These are phyloP conservation scores for Mixia osmundae DNA, from an alignment of 1,284 basidiomycete species.

Conservation along the genomic window DNA sequence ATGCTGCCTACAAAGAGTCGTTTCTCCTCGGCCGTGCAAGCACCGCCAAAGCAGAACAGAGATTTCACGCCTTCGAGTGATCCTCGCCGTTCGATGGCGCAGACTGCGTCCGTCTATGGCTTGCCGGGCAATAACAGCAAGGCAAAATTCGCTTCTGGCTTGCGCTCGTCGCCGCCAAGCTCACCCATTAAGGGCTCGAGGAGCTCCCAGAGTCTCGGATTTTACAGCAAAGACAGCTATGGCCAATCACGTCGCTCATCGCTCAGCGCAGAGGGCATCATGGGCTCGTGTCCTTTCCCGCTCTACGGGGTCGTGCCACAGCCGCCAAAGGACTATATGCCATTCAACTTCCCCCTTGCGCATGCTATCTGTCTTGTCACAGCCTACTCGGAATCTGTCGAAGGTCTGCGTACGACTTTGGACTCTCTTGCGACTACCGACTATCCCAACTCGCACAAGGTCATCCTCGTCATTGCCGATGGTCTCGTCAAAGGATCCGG, in stretches of 20 bases:
- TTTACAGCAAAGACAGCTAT: conserved; percentile 4
- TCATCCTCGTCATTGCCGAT: conserved; percentile 87
- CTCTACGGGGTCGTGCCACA: conserved; percentile 63
- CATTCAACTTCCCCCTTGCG: conserved; percentile 84
- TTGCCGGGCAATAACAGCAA: conserved; percentile 2
- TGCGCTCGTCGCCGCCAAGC: conserved; percentile 40
- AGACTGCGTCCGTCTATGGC: neutral
- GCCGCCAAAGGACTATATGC: conserved; percentile 70
- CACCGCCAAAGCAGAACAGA: conserved; percentile 15
- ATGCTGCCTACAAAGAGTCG: conserved; percentile 64
- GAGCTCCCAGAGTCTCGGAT: conserved; percentile 50
- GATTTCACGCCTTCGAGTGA: neutral
- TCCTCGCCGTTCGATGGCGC: neutral
- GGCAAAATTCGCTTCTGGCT: conserved; percentile 14
- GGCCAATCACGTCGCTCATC: conserved; percentile 5
- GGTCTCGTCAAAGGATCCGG: conserved; percentile 95
- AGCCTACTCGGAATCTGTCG: conserved; percentile 90
- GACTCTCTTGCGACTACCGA: conserved; percentile 96
- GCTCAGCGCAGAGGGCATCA: conserved; percentile 4
- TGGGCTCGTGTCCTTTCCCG: conserved; percentile 57
- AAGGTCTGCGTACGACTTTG: conserved; percentile 86
- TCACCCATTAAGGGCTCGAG: conserved; percentile 50
- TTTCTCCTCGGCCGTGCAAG: conserved; percentile 41
- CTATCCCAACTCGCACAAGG: conserved; percentile 94
- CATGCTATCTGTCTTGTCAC: conserved; percentile 93